Conservation (phyloP, 2,329 filamentous ascomycete genomes). For the Nemania sp. region DNA sequence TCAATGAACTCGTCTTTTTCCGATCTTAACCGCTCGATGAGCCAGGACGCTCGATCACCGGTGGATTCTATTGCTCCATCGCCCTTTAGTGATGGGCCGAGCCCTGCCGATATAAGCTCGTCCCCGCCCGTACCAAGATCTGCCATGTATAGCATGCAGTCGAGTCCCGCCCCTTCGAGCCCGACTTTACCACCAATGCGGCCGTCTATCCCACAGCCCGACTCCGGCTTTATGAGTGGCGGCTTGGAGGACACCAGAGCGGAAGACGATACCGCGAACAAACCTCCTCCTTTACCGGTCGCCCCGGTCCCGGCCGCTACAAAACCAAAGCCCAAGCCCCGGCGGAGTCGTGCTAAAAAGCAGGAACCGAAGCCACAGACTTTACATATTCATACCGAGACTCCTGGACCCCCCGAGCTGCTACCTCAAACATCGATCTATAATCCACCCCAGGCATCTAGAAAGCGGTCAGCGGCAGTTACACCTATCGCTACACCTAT, state of each 20-base stretch:
- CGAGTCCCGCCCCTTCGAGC: conserved; percentile 75
- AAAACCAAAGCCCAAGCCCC: conserved; percentile 42
- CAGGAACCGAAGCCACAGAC: conserved; percentile 32
- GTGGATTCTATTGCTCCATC: conserved; percentile 55
- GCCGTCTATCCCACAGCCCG: conserved; percentile 62
- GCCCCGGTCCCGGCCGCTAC: conserved; percentile 30
- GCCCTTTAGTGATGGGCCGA: conserved; percentile 60
- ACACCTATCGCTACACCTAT: too few relatives aligned
- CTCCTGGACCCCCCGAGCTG: conserved; percentile 48
- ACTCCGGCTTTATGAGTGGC: conserved; percentile 88
- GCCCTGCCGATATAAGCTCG: conserved; percentile 82
- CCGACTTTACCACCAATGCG: conserved; percentile 71
- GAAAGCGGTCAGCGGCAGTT: conserved; percentile 17
- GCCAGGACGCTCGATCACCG: conserved; percentile 58
- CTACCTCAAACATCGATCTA: conserved; percentile 49
- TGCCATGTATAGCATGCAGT: conserved; percentile 53
- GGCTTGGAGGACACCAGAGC: conserved; percentile 62
- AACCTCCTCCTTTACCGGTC: conserved; percentile 44
- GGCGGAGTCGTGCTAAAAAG: conserved; percentile 39
- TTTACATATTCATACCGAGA: conserved; percentile 46
- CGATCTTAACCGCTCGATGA: conserved; percentile 45
- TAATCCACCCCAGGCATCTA: conserved; percentile 36
- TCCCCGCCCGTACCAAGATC: conserved; percentile 81
- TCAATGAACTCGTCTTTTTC: conserved; percentile 35
- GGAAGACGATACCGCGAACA: conserved; percentile 63